Conservation (phyloP, 768 basidiomycete genomes). For the Gloeostereum incarnatum region DNA sequence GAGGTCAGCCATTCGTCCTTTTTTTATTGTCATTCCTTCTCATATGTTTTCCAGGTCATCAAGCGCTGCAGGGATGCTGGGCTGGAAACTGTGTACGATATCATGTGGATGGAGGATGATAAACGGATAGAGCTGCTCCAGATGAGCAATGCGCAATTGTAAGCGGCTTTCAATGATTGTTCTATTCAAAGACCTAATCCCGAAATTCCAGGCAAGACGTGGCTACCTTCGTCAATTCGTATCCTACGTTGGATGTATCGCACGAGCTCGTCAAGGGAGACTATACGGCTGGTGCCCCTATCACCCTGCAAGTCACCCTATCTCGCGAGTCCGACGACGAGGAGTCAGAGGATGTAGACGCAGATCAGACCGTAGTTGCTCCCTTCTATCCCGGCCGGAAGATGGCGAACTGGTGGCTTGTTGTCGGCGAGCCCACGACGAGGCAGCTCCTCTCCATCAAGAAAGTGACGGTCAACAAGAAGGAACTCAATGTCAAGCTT, state of each 20-base stretch:
- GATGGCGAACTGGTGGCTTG: slow-evolving; percentile 96
- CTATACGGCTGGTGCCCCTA: slow-evolving; percentile 79
- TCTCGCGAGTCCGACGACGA: slow-evolving; percentile 77
- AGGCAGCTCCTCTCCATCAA: slow-evolving; percentile 80
- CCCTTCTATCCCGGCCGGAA: slow-evolving; percentile 89
- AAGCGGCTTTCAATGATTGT: slow-evolving; percentile 22
- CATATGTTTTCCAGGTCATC: no score
- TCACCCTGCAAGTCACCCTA: slow-evolving; percentile 71
- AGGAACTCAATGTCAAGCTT: slow-evolving; percentile 68
- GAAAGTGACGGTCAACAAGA: slow-evolving; percentile 85
- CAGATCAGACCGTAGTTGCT: slow-evolving; percentile 77
- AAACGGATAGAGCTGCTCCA: slow-evolving; percentile 72
- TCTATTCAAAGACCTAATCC: slow-evolving; percentile 9
- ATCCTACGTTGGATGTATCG: slow-evolving; percentile 90
- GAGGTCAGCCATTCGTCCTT: slow-evolving; percentile 43
- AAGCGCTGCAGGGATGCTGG: slow-evolving; percentile 76
- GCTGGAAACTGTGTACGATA: slow-evolving; percentile 88
- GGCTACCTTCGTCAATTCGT: slow-evolving; percentile 92
- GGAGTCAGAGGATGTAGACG: slow-evolving; percentile 42
- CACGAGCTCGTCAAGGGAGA: slow-evolving; percentile 83
- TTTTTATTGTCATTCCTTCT: no score
- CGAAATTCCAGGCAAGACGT: slow-evolving; percentile 68
- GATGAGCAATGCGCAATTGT: slow-evolving; percentile 86
- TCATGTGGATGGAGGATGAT: slow-evolving; percentile 98
- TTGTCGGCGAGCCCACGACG: slow-evolving; percentile 78